Percentiles rank a stretch among this genome's conserved stretches.
These are phyloP conservation scores for Nitzschia palea DNA, from an alignment of 108 stramenopile species.

Conservation along the genomic window DNA sequence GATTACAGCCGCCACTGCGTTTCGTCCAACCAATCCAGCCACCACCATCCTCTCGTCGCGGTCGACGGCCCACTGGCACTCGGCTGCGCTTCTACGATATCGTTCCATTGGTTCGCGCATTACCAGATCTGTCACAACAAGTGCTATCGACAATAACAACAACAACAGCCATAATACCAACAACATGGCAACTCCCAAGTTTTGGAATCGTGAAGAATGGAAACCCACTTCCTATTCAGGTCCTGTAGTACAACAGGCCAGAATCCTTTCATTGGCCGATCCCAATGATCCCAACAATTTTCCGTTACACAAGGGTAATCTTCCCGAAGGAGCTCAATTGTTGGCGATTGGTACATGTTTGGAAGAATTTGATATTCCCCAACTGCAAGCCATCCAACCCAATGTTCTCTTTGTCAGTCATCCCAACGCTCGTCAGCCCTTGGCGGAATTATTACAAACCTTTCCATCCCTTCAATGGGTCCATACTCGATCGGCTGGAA, in stretches of 20 bases:
- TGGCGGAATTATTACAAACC: constrained; percentile 50
- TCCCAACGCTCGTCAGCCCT: constrained; percentile 51
- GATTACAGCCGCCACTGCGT: not conserved
- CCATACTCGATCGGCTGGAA: constrained; percentile 80
- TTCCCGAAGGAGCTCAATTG: constrained; percentile 61
- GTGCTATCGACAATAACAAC: not conserved
- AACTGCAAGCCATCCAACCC: constrained; percentile 42
- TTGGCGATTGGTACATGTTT: constrained; percentile 55
- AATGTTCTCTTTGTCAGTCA: constrained; percentile 78
- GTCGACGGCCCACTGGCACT: no score
- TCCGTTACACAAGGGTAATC: constrained; percentile 29
- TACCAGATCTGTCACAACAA: not conserved
- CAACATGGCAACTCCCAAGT: not conserved
- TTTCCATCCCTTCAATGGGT: constrained; percentile 76
- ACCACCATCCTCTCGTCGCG: no score
- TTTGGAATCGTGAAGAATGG: constrained; percentile 26
- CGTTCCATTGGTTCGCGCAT: not conserved
- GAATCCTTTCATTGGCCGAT: constrained; percentile 59
- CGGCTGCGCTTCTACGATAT: not conserved
- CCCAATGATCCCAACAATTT: constrained; percentile 57
- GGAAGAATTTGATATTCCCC: constrained; percentile 58
- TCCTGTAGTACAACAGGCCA: constrained; percentile 47
- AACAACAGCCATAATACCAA: not conserved
- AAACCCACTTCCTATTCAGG: not conserved
- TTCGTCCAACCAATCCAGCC: not conserved